Percentiles rank a stretch among this genome's conserved stretches.
Evolutionary conservation across 495 filamentous ascomycete genomes (phyloP).

Genomic region (Podospora pseudoanserina): DNA sequence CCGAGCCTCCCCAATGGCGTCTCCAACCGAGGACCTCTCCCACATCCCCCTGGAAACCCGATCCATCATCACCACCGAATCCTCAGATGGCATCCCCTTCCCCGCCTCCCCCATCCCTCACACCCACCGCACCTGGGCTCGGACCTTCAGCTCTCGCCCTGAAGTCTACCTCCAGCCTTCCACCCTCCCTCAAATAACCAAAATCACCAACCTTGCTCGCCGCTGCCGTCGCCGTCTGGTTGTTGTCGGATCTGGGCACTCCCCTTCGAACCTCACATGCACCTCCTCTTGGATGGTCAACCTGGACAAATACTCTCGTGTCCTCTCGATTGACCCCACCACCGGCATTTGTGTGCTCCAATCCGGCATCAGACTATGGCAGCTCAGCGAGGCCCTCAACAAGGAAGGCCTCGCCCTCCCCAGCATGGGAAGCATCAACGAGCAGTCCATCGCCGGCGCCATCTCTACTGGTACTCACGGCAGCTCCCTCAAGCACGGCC

Average conservation of each 20-base stretch:
- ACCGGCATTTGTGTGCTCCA: conserved; percentile 69
- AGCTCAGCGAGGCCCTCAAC: conserved; percentile 65
- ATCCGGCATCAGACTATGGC: conserved; percentile 75
- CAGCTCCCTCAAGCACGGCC: conserved; percentile 75
- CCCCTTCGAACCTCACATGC: conserved; percentile 87
- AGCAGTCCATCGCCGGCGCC: conserved; percentile 89
- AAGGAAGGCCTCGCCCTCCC: conserved; percentile 74
- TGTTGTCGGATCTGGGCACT: conserved; percentile 82
- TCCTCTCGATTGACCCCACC: conserved; percentile 62
- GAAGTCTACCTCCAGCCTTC: conserved; percentile 86
- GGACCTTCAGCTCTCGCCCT: conserved; percentile 79
- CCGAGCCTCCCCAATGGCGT: conserved; percentile 18
- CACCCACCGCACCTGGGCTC: conserved; percentile 93
- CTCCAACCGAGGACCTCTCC: conserved; percentile 5
- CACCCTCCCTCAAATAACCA: conserved; percentile 73
- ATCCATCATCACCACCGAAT: conserved; percentile 20
- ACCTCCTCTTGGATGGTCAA: conserved; percentile 94
- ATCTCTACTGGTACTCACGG: conserved; percentile 93
- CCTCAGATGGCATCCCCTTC: conserved; percentile 59
- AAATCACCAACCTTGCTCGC: conserved; percentile 76
- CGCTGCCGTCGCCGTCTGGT: conserved; percentile 74
- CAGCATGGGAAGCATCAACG: conserved; percentile 89
- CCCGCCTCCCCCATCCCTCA: conserved; percentile 61
- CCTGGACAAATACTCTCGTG: conserved; percentile 73
- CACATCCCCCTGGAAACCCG: conserved; percentile 24